phyloP scores from a whole-genome alignment of 2,329 filamentous ascomycete species.

The Cercospora zeae-maydis region DNA sequence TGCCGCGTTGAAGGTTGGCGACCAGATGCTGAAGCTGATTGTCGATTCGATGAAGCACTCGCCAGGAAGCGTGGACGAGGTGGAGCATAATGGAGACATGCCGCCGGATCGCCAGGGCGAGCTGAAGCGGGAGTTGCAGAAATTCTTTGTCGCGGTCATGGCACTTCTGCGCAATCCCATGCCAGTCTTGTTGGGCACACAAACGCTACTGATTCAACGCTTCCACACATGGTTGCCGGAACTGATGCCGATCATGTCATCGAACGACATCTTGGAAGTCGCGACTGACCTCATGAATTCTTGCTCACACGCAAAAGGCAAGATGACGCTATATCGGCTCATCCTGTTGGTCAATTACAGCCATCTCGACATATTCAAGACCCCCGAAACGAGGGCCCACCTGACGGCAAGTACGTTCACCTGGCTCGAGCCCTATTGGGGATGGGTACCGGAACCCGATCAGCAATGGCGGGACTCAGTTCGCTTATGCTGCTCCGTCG shows the following conservation, averaged over 20 bases:
- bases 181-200: conserved; percentile 84
- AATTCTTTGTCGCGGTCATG: conserved; percentile 86
- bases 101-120: conserved; percentile 53
- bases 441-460: conserved; percentile 63
- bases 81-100: conserved; percentile 11
- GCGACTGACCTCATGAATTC: conserved; percentile 93
- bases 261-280: conserved; percentile 84
- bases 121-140: conserved; percentile 79
- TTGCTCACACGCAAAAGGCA: conserved; percentile 80
- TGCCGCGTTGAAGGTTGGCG: conserved; percentile 90
- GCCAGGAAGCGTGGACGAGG: conserved; percentile 4
- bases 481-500: conserved; percentile 84
- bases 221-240: conserved; percentile 98
- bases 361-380: conserved; percentile 73
- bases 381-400: conserved; percentile 66
- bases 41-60: conserved; percentile 79
- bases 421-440: conserved; percentile 95
- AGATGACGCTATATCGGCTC: conserved; percentile 86
- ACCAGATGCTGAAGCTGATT: conserved; percentile 91
- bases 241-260: conserved; percentile 68
- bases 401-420: conserved; percentile 65
- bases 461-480: conserved; percentile 92
- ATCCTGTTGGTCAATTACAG: conserved; percentile 91
- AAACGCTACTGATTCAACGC: conserved; percentile 91
- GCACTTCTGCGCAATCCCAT: conserved; percentile 82